Evolutionary conservation across 805 yeast species (phyloP), one percentile per base, ranked within the genome.

Genomic region (Metschnikowia rubicola): DNA sequence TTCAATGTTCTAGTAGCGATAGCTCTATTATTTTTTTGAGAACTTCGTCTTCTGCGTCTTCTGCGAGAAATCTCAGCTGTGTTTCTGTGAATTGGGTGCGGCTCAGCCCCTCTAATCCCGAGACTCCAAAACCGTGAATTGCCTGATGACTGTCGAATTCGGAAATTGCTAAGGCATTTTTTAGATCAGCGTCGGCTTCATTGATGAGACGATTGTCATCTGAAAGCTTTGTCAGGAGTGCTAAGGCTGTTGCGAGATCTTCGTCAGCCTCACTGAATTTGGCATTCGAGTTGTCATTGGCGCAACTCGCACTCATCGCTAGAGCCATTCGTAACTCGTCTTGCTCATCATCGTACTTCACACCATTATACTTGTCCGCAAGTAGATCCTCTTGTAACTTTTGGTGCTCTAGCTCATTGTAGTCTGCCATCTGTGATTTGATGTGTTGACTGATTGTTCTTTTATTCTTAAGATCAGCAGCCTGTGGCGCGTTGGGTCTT

Each of bases 331-430:
- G 53, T 10, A 63, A 42, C 42, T 62, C 66, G 13, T 62, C 66
- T 45, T 54, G 58, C 33, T 63, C 66, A n/a, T 50, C 56, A 12
- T 61, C 64, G 30, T 58, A 55, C 3, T 59, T 58, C 13, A 59
- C 58, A 2, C 83, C 84, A 55, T 79, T 79, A 56, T 69, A 79
- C 59, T 71, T 77, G 32, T 70, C 70, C 28, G 75, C 53, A 42
- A 74, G 58, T 10, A 51, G 49, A 7, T 62, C 57, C 8, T 58
- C 51, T 47, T 64, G 55, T 11, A 52, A 49, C 30, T 54, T 48
- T 19, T 55, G 49, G 46, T 63, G 63, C 42, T 63, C 57, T 21
- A 58, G 62, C 29, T 54, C 48, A 36, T 68, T 68, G 49, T 67
- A 72, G 30, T 71, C 76, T 4, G 67, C 71, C 30, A 70, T 55